These are phyloP conservation scores for Metschnikowia cerradonensis DNA, from an alignment of 805 yeast species.

Conservation along the genomic window DNA sequence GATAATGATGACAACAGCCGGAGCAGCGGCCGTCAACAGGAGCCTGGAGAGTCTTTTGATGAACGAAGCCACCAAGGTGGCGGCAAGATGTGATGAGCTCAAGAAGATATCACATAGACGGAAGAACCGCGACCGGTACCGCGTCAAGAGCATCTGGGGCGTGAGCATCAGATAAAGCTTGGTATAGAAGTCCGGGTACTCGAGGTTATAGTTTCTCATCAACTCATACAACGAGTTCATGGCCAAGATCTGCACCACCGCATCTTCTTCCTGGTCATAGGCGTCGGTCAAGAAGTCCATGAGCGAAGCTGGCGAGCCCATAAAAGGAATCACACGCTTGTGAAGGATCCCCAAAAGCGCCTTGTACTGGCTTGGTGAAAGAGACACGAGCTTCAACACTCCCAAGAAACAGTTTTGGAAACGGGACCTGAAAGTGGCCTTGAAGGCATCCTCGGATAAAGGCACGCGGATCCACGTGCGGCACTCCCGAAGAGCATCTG, in stretches of 20 bases:
- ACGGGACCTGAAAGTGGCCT: slow-evolving; percentile 51
- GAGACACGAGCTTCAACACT: slow-evolving; percentile 46
- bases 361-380: slow-evolving; percentile 58
- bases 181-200: slow-evolving; percentile 83
- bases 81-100: slow-evolving; percentile 82
- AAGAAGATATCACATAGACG: slow-evolving; percentile 82
- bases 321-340: slow-evolving; percentile 76
- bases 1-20: slow-evolving; percentile 79
- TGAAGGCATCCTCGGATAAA: slow-evolving; percentile 37
- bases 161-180: slow-evolving; percentile 81
- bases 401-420: slow-evolving; percentile 69
- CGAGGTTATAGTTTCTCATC: slow-evolving; percentile 77
- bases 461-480: slow-evolving; percentile 28
- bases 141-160: slow-evolving; percentile 68
- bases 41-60: slow-evolving; percentile 77
- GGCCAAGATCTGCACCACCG: slow-evolving; percentile 66
- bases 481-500: slow-evolving; percentile 28
- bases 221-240: slow-evolving; percentile 83
- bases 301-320: slow-evolving; percentile 71
- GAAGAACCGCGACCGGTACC: slow-evolving; percentile 82
- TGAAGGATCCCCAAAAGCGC: slow-evolving; percentile 67
- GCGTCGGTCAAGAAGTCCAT: slow-evolving; percentile 95
- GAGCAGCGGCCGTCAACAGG: slow-evolving; percentile 73
- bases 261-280: slow-evolving; percentile 48
- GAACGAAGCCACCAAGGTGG: slow-evolving; percentile 81